Evolutionary conservation across 2,329 filamentous ascomycete genomes (phyloP).

Genomic region (Stagonosporopsis chrysanthemi): DNA sequence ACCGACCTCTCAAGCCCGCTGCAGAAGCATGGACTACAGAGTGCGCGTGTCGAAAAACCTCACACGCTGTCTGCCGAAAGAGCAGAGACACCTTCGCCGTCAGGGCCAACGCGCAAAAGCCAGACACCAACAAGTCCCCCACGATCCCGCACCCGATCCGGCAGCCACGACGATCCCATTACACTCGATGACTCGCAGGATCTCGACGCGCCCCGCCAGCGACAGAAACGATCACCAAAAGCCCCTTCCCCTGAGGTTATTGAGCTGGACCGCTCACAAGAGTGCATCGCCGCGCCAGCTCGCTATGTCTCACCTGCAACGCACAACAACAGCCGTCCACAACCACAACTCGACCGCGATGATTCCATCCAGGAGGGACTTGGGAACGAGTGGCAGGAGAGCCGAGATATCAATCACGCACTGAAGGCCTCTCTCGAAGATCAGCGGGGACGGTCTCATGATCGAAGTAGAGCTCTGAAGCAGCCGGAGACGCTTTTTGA

Average conservation of each 20-base stretch:
- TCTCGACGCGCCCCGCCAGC: background rate
- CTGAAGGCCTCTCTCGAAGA: background rate
- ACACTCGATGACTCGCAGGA: constrained; percentile 16
- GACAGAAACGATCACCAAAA: background rate
- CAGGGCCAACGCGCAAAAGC: background rate
- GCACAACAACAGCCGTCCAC: background rate
- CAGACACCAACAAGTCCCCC: background rate
- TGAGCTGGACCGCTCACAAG: constrained; percentile 8
- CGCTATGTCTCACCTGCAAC: background rate
- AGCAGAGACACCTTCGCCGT: background rate
- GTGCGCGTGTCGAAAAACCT: background rate
- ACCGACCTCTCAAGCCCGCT: constrained; percentile 2
- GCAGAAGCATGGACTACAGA: background rate
- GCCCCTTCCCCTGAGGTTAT: background rate
- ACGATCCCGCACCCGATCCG: background rate
- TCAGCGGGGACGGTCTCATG: too few species aligned
- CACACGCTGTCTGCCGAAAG: background rate
- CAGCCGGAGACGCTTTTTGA: too few species aligned
- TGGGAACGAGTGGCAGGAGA: background rate
- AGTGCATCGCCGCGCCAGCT: background rate
- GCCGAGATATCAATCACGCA: background rate
- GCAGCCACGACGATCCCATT: constrained; percentile 13
- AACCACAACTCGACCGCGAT: background rate
- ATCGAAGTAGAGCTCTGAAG: background rate
- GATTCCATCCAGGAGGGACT: constrained; percentile 1